phyloP scores from a whole-genome alignment of 2,329 filamentous ascomycete species.

The Aulographum hederae region DNA sequence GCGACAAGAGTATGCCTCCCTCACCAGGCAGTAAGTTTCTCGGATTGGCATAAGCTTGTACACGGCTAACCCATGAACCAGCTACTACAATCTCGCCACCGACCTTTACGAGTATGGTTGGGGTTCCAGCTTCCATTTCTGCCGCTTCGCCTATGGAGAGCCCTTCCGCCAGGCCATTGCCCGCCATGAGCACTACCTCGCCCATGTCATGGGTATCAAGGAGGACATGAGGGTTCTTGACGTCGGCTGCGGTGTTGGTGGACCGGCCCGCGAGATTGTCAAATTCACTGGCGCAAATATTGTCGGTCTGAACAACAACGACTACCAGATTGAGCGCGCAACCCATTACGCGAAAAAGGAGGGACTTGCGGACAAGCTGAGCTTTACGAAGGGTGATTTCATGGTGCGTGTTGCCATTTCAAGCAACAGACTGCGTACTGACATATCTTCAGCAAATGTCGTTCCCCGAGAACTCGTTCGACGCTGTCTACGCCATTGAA shows the following conservation, averaged over 20 bases:
- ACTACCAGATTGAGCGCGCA: slow-evolving; percentile 96
- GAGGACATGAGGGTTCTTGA: slow-evolving; percentile 82
- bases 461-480: slow-evolving; percentile 81
- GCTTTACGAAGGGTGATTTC: slow-evolving; percentile 89
- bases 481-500: slow-evolving; percentile 93
- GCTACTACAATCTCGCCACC: slow-evolving; percentile 94
- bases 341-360: slow-evolving; percentile 69
- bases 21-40: slow-evolving; percentile 64
- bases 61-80: slow-evolving; percentile 27
- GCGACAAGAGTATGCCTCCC: slow-evolving; percentile 74
- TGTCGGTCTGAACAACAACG: slow-evolving; percentile 93
- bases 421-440: slow-evolving; percentile 3
- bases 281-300: slow-evolving; percentile 86
- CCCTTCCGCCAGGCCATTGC: slow-evolving; percentile 81
- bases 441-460: slow-evolving; percentile 93
- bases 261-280: slow-evolving; percentile 86
- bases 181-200: slow-evolving; percentile 94
- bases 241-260: slow-evolving; percentile 92
- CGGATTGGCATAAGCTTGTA: slow-evolving; percentile 8
- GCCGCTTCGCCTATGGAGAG: slow-evolving; percentile 75
- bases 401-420: slow-evolving; percentile 44
- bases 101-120: slow-evolving; percentile 95
- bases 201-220: slow-evolving; percentile 69
- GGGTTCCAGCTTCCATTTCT: slow-evolving; percentile 95
- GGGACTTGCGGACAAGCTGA: slow-evolving; percentile 59